Evolutionary conservation across 2,329 filamentous ascomycete species (phyloP).

Genomic region (Botryotinia globosa): DNA sequence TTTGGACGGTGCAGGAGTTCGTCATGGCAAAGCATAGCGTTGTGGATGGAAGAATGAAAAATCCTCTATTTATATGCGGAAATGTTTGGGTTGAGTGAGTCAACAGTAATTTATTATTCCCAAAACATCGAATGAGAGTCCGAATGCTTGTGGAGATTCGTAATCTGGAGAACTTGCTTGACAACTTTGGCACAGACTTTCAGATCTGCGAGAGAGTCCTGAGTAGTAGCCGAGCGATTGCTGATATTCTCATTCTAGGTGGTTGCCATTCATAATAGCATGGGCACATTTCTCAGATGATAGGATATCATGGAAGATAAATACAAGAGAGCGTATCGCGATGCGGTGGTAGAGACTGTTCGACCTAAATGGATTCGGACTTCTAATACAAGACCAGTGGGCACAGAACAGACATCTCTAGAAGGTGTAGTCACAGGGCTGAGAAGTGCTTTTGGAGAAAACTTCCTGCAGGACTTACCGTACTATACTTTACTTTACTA

Average conservation of each 20-base stretch:
- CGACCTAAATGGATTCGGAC: constrained; percentile 8
- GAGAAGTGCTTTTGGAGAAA: background rate
- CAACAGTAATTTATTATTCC: background rate
- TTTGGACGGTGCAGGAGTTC: constrained; percentile 25
- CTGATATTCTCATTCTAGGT: background rate
- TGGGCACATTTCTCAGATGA: constrained; percentile 14
- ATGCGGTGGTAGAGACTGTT: constrained; percentile 9
- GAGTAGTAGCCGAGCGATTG: background rate
- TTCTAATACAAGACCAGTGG: background rate
- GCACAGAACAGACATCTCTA: background rate
- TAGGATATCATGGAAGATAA: background rate
- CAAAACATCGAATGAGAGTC: no score
- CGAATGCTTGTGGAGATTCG: no score
- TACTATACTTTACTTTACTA: background rate
- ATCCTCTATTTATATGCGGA: constrained; percentile 14
- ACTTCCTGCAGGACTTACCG: background rate
- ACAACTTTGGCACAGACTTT: no score
- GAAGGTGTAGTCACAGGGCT: background rate
- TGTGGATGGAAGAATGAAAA: constrained; percentile 11
- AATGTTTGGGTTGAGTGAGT: constrained; percentile 14
- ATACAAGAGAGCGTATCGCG: background rate
- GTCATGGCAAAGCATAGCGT: constrained; percentile 7
- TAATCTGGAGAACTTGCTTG: no score
- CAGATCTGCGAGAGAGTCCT: background rate
- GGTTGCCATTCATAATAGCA: constrained; percentile 13